Evolutionary conservation across 441 rosid species (phyloP).

Genomic region (Populus trichocarpa): DNA sequence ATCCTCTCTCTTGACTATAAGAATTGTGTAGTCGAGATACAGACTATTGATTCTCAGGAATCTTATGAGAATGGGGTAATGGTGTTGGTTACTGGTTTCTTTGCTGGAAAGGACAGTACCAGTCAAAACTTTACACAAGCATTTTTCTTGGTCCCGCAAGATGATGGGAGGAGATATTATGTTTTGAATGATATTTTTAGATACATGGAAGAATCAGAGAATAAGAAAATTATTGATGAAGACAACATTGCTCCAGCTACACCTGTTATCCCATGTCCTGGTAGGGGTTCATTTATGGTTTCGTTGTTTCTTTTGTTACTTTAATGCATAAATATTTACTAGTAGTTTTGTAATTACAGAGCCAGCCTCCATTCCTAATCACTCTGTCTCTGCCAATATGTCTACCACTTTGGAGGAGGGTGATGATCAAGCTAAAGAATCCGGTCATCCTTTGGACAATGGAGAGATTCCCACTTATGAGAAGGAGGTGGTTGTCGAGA

Average conservation of each 20-base stretch:
- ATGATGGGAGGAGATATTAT: conserved; percentile 47
- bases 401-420: conserved; percentile 48
- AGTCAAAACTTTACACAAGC: conserved; percentile 75
- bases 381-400: conserved; percentile 34
- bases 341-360: conserved; percentile 35
- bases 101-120: conserved; percentile 65
- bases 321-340: conserved; percentile 6
- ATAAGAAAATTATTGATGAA: conserved; percentile 29
- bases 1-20: conserved; percentile 71
- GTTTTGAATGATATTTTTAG: conserved; percentile 86
- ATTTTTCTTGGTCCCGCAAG: conserved; percentile 87
- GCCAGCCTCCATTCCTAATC: conserved; percentile 31
- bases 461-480: conserved; percentile 53
- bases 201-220: conserved; percentile 45
- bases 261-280: conserved; percentile 44
- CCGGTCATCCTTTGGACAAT: conserved; percentile 52
- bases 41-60: conserved; percentile 88
- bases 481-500: conserved; percentile 44
- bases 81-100: conserved; percentile 78
- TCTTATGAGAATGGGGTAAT: conserved; percentile 77
- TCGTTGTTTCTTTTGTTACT: background rate
- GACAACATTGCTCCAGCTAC: conserved; percentile 40
- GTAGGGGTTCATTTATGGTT: conserved; percentile 41
- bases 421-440: conserved; percentile 43
- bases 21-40: conserved; percentile 67